Evolutionary conservation across 2,329 filamentous ascomycete species (phyloP).

Genomic region (Fusarium sp.): DNA sequence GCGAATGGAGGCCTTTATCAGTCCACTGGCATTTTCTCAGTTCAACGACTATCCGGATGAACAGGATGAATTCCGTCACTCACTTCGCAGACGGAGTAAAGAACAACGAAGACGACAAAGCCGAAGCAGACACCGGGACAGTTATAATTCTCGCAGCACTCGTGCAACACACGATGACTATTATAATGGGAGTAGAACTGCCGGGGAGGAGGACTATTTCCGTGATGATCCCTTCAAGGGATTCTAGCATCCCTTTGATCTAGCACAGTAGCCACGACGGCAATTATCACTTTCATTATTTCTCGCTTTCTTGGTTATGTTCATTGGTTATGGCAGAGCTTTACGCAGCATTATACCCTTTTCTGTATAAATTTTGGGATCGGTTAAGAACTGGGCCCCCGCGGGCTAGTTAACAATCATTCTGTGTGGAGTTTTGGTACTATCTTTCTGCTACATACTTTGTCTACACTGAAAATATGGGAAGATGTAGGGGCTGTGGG

Average conservation of each 20-base stretch:
- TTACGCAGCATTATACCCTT: constrained; percentile 37
- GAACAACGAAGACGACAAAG: constrained; percentile 62
- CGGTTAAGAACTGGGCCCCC: not conserved
- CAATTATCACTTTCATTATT: constrained; percentile 17
- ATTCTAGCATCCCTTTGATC: constrained; percentile 55
- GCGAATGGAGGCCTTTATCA: constrained; percentile 97
- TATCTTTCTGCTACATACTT: not conserved
- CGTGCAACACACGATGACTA: constrained; percentile 57
- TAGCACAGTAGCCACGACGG: constrained; percentile 11
- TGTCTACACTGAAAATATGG: constrained; percentile 13
- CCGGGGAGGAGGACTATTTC: constrained; percentile 65
- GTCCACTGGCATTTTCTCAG: constrained; percentile 62
- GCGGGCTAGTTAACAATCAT: constrained; percentile 13
- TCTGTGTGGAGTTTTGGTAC: constrained; percentile 28
- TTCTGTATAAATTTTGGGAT: constrained; percentile 35
- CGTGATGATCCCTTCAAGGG: constrained; percentile 70
- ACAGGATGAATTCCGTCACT: constrained; percentile 59
- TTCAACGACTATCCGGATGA: constrained; percentile 60
- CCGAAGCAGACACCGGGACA: constrained; percentile 64
- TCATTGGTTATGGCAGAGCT: constrained; percentile 12
- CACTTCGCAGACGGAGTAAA: constrained; percentile 63
- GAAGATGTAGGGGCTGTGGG: not conserved
- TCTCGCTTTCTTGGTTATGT: constrained; percentile 23
- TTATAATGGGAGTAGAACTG: constrained; percentile 57
- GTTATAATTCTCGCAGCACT: constrained; percentile 57